Evolutionary conservation across 2,329 filamentous ascomycete species (phyloP).

Genomic region (Geosmithia flava): DNA sequence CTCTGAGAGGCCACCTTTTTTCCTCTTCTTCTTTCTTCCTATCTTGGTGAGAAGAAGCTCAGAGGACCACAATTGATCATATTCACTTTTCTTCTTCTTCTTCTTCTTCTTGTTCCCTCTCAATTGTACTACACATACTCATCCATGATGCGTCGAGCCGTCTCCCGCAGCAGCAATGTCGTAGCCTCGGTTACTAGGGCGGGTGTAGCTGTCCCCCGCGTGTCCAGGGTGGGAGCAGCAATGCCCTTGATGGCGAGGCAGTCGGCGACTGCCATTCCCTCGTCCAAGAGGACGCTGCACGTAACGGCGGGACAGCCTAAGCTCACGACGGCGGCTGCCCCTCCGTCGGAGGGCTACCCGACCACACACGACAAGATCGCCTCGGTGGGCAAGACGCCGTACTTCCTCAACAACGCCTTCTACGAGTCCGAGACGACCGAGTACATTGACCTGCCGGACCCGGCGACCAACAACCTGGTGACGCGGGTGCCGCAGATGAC

Average conservation of each 20-base stretch:
- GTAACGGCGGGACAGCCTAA: constrained; percentile 43
- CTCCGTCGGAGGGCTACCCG: constrained; percentile 50
- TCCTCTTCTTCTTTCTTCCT: no score
- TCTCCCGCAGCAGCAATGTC: constrained; percentile 24
- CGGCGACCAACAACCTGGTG: constrained; percentile 75
- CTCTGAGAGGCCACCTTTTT: no score
- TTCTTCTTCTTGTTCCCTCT: no score
- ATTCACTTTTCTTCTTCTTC: no score
- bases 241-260: neutral
- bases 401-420: constrained; percentile 76
- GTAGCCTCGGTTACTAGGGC: constrained; percentile 18
- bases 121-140: no score
- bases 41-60: no score
- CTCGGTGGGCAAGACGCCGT: constrained; percentile 58
- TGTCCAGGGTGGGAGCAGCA: constrained; percentile 7
- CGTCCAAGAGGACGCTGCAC: constrained; percentile 40
- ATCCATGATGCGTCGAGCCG: constrained; percentile 31
- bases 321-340: constrained; percentile 35
- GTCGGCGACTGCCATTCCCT: constrained; percentile 9
- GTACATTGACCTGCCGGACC: constrained; percentile 73
- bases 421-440: constrained; percentile 52
- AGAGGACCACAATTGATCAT: no score
- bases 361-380: constrained; percentile 60
- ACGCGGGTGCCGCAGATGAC: constrained; percentile 76
- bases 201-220: constrained; percentile 11